Percentiles rank a stretch among this genome's conserved stretches.
Evolutionary conservation across 495 filamentous ascomycete species (phyloP).

Genomic region (Aspergillus taichungensis): DNA sequence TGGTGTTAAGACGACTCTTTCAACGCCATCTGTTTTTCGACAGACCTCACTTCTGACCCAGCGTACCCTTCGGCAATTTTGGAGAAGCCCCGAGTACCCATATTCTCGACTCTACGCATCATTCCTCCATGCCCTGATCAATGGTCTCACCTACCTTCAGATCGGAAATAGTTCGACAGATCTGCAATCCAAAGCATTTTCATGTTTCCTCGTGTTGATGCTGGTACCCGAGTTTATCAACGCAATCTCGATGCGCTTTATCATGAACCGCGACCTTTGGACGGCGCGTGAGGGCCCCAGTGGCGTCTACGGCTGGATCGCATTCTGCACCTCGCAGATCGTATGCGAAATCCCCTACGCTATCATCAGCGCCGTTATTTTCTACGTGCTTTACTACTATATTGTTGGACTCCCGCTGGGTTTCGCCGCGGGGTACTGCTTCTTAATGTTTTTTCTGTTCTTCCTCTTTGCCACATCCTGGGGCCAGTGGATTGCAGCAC

Average conservation of each 20-base stretch:
- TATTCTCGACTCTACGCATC: slow-evolving; percentile 77
- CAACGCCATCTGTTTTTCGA: slow-evolving; percentile 54
- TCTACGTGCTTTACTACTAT: slow-evolving; percentile 69
- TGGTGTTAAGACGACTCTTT: slow-evolving; percentile 45
- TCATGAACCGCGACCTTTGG: slow-evolving; percentile 58
- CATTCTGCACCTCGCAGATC: slow-evolving; percentile 62
- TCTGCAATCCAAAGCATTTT: slow-evolving; percentile 71
- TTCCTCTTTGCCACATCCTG: slow-evolving; percentile 70
- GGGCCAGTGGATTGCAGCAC: slow-evolving; percentile 59
- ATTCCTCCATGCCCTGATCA: slow-evolving; percentile 63
- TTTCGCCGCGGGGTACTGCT: slow-evolving; percentile 65
- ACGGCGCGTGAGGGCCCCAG: slow-evolving; percentile 67
- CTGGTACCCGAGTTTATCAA: slow-evolving; percentile 67
- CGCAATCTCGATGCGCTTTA: slow-evolving; percentile 70
- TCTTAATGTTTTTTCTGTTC: slow-evolving; percentile 71
- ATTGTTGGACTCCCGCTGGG: slow-evolving; percentile 53
- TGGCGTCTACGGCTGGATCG: slow-evolving; percentile 65
- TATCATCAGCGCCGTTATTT: slow-evolving; percentile 57
- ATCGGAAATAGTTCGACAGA: slow-evolving; percentile 57
- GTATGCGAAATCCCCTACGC: slow-evolving; percentile 69
- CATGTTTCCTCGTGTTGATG: slow-evolving; percentile 73
- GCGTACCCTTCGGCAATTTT: slow-evolving; percentile 59
- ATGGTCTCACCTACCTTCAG: slow-evolving; percentile 65
- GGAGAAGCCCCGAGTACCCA: slow-evolving; percentile 68
- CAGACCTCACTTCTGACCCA: slow-evolving; percentile 57